phyloP scores from a whole-genome alignment of 257 asterid genomes.

The Nicotiana knightiana region DNA sequence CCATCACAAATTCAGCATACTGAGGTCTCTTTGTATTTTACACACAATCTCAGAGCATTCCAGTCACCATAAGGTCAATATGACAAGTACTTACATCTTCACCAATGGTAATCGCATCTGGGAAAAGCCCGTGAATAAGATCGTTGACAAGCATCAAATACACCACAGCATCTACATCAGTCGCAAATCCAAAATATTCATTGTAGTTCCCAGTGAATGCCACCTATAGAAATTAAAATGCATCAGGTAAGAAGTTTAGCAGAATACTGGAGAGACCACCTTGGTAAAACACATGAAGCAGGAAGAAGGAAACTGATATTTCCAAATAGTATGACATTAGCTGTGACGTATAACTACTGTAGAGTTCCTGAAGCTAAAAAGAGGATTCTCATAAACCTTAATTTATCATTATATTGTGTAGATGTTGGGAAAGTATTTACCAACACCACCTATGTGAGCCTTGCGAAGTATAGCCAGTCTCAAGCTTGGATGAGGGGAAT shows the following conservation, averaged over 20 bases:
- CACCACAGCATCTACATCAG: slow-evolving; percentile 96
- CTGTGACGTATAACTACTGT: background rate
- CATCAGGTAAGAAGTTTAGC: background rate
- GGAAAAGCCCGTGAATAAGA: slow-evolving; percentile 88
- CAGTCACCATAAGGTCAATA: background rate
- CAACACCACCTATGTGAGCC: background rate
- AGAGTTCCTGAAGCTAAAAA: background rate
- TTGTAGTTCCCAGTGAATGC: slow-evolving; percentile 86
- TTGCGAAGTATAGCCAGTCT: background rate
- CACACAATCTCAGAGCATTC: background rate
- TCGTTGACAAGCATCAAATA: slow-evolving; percentile 95
- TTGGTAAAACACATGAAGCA: background rate
- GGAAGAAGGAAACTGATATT: background rate
- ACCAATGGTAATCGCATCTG: slow-evolving; percentile 76
- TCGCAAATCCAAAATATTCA: slow-evolving; percentile 78
- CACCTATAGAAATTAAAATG: slow-evolving; percentile 40
- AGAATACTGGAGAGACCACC: background rate
- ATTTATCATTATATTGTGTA: background rate
- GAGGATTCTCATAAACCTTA: background rate
- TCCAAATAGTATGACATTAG: background rate
- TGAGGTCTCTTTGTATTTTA: background rate
- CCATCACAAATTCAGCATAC: background rate
- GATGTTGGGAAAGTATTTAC: background rate
- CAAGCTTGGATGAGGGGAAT: background rate
- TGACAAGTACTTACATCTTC: slow-evolving; percentile 76